Base-by-base conservation (phyloP, 2,329 filamentous ascomycete genomes). In the Neonectria coccinea region DNA sequence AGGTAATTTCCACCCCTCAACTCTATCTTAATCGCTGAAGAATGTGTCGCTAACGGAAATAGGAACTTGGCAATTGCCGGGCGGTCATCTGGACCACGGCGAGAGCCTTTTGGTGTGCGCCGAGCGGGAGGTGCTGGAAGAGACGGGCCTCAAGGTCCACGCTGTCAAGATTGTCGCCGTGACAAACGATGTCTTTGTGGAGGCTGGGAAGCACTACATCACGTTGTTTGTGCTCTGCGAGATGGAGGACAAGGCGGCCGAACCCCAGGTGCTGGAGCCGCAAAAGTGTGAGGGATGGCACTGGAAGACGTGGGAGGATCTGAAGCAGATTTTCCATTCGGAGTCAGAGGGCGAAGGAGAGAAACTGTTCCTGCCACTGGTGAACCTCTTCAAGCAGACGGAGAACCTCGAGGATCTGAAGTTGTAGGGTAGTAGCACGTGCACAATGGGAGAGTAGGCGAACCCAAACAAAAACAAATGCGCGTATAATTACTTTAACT, bases 81-180 rank as follows among this genome's bases (percentile, higher is more conserved):
- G 92, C 22, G 92, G 92, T 0, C 91, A 95, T 71, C 84, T 94
- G 16, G 92, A 95, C 65, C 85, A 86, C 61, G 85, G 86, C 66
- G 92, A 95, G 74, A 82, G 82, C 2, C 83, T 88, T 33, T 81
- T 88, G 20, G 76, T 78, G 0, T 93, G 91, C 63, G 91, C 91
- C 0, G 83, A 79, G 51, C 85, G 92, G 4, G 92, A 95, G 77
- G 82, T 86, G 0, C 74, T 87, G 0, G 92, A 95, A 75, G 92
- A 95, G 73, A 93, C 92, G 0, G 90, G 86, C 0, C 81, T 93
- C 0, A 71, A 77, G 0, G 81, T 93, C 1, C 80, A 76, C 1
- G 81, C 84, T 7, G 53, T 86, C 39, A 82, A 80, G 50, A 83
- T 91, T 42, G 68, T 90, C 1, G 86, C 85, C 0, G 84, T 88